Percentiles rank a stretch among this genome's conserved stretches.
Conservation (phyloP, 305 asterid species). For the Withania somnifera region DNA sequence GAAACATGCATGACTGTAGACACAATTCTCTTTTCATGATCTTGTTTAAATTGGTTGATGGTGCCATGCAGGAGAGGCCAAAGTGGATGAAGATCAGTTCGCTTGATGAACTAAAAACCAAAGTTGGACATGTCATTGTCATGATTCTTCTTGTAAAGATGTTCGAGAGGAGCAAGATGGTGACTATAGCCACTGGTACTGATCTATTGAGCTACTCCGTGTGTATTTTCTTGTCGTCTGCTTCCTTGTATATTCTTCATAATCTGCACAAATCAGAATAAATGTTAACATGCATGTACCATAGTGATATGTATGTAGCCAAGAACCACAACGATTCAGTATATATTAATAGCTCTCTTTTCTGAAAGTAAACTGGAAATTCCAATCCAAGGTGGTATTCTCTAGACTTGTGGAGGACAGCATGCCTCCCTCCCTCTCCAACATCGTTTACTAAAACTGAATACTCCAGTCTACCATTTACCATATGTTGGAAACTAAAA, state of each 20-base stretch:
- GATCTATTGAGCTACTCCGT: conserved; percentile 76
- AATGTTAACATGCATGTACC: conserved; percentile 14
- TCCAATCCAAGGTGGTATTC: background rate
- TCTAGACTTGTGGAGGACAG: no score
- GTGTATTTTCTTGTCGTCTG: conserved; percentile 78
- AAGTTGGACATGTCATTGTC: conserved; percentile 90
- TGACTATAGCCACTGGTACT: conserved; percentile 67
- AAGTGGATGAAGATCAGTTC: conserved; percentile 95
- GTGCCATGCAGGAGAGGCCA: conserved; percentile 68
- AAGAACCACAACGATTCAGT: no score
- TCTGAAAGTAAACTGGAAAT: background rate
- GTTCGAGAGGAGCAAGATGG: conserved; percentile 98
- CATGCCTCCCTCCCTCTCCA: background rate
- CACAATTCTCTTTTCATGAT: background rate
- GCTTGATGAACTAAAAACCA: conserved; percentile 79
- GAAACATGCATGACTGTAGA: background rate
- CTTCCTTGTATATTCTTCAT: conserved; percentile 86
- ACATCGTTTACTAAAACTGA: background rate
- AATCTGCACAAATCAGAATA: conserved; percentile 56
- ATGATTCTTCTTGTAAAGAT: conserved; percentile 95
- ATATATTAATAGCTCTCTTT: no score
- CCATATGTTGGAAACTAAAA: no score
- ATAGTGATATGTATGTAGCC: background rate
- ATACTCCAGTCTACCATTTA: no score
- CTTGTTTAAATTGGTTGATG: background rate